Percentiles rank a stretch among this genome's conserved stretches.
These are phyloP conservation scores for Aureobasidium sp. DNA, from an alignment of 2,329 filamentous ascomycete species.

Conservation along the genomic window DNA sequence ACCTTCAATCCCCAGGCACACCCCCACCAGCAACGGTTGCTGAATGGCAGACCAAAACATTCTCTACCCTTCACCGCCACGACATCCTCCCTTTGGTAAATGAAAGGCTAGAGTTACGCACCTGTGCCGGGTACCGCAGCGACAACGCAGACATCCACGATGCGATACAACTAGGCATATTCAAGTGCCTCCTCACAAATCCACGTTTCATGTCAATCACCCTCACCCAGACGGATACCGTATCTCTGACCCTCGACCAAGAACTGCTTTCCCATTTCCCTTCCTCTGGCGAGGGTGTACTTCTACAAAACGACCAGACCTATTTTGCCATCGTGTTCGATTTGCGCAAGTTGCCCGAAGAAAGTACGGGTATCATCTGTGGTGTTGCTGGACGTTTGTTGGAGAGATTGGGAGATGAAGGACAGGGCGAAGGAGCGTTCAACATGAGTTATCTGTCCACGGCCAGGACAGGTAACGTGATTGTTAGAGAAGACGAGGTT, in stretches of 20 bases:
- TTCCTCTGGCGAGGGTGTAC: slow-evolving; percentile 44
- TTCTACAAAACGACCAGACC: slow-evolving; percentile 67
- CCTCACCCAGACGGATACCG: slow-evolving; percentile 62
- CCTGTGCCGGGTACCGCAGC: slow-evolving; percentile 59
- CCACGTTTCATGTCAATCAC: slow-evolving; percentile 64
- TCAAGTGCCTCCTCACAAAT: slow-evolving; percentile 38
- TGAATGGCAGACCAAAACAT: slow-evolving; percentile 76
- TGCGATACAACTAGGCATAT: slow-evolving; percentile 38
- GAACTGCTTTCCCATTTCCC: slow-evolving; percentile 49
- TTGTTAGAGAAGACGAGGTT: slow-evolving; percentile 67
- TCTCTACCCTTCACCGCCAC: slow-evolving; percentile 69
- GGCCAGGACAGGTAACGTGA: slow-evolving; percentile 78
- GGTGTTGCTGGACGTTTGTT: slow-evolving; percentile 80
- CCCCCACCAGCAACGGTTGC: slow-evolving; percentile 68
- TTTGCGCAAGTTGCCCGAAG: slow-evolving; percentile 67
- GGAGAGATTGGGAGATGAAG: slow-evolving; percentile 47
- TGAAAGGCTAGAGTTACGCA: slow-evolving; percentile 60
- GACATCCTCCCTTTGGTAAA: slow-evolving; percentile 66
- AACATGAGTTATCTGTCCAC: slow-evolving; percentile 91
- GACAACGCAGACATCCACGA: slow-evolving; percentile 34
- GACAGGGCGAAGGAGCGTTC: slow-evolving; percentile 31
- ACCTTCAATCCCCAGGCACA: slow-evolving; percentile 50
- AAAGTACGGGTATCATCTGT: slow-evolving; percentile 90
- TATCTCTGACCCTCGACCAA: slow-evolving; percentile 64
- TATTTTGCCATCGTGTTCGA: slow-evolving; percentile 79